Base-by-base conservation (phyloP, 2,329 filamentous ascomycete species). In the Aspergillus quadricinctus region DNA sequence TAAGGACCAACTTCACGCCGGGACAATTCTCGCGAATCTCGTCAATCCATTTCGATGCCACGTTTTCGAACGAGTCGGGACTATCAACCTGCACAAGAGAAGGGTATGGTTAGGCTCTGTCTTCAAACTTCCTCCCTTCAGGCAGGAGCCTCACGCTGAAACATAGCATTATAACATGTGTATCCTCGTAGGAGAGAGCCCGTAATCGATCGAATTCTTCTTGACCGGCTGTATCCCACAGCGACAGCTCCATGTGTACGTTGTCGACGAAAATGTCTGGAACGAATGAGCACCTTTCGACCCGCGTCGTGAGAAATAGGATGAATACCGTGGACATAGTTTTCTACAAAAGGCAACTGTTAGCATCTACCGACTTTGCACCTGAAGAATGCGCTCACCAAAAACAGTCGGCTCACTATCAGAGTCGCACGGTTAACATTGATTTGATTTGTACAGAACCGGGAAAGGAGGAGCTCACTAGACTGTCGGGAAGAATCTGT, bases 11-110 rank as follows among this genome's bases (percentile, higher is more conserved):
- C 75, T 95, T 96, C 61, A 97, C 94, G 57, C 89, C 90, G 1
- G 92, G 91, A 77, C 94, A 97, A 78, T 99, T 97, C 77, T 99
- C 94, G 61, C 92, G 90, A 64, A 99, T 99, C 77, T 99, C 94
- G 60, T 90, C 89, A 4, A 97, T 90, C 94, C 94, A 99, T 78
- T 99, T 99, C 66, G 90, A 93, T 75, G 96, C 92, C 59, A 99
- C 92, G 83, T 99, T 99, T 75, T 99, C 94, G 59, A 99, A 85
- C 3, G 92, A 97, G 75, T 97, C 92, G 65, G 89, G 91, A 72
- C 90, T 96, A 77, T 99, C 94, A 72, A 97, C 82, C 82, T 84
- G 58, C 61, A 60, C 40, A 41, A 50, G 43, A 48, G 9, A 27
- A 46, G 52, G 52, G 23, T 49, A 53, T 37, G 27, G 52, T 56